phyloP scores from a whole-genome alignment of 2,329 filamentous ascomycete species.

The Teratosphaeriaceae sp. region DNA sequence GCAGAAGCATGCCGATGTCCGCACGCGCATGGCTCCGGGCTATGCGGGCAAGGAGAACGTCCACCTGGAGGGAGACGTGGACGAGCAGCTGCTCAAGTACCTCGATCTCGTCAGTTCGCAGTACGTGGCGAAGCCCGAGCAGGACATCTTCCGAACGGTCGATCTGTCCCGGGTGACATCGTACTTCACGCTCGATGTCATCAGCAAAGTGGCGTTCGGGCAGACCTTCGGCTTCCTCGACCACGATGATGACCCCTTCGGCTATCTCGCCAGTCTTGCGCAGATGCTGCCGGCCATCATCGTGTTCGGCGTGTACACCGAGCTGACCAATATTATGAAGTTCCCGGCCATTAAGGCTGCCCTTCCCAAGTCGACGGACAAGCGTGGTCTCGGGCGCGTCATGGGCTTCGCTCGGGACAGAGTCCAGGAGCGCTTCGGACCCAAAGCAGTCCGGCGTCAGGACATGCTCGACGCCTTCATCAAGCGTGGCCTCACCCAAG shows the following conservation, averaged over 20 bases:
- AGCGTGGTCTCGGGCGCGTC: conserved; percentile 32
- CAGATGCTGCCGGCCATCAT: conserved; percentile 40
- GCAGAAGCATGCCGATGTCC: conserved; percentile 31
- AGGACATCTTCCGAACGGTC: conserved; percentile 26
- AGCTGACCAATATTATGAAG: conserved; percentile 36
- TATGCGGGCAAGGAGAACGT: conserved; percentile 36
- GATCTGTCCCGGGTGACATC: conserved; percentile 31
- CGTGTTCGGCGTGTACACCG: conserved; percentile 38
- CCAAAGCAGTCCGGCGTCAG: conserved; percentile 35
- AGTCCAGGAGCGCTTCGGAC: conserved; percentile 41
- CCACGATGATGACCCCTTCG: conserved; percentile 43
- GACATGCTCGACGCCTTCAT: conserved; percentile 53
- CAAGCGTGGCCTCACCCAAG: conserved; percentile 36
- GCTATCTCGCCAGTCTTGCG: conserved; percentile 42
- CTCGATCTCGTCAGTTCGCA: conserved; percentile 28
- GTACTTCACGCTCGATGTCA: conserved; percentile 38
- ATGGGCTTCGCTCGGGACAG: conserved; percentile 41
- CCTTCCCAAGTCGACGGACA: conserved; percentile 43
- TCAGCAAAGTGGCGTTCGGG: conserved; percentile 36
- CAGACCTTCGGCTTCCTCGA: conserved; percentile 45
- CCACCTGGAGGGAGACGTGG: conserved; percentile 32
- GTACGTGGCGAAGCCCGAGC: conserved; percentile 28
- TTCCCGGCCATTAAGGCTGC: conserved; percentile 36
- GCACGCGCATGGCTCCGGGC: conserved; percentile 31
- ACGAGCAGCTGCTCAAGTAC: conserved; percentile 29